Percentiles rank a stretch among this genome's conserved stretches.
Conservation (phyloP, 257 asterid genomes). For the Solanum chilense region DNA sequence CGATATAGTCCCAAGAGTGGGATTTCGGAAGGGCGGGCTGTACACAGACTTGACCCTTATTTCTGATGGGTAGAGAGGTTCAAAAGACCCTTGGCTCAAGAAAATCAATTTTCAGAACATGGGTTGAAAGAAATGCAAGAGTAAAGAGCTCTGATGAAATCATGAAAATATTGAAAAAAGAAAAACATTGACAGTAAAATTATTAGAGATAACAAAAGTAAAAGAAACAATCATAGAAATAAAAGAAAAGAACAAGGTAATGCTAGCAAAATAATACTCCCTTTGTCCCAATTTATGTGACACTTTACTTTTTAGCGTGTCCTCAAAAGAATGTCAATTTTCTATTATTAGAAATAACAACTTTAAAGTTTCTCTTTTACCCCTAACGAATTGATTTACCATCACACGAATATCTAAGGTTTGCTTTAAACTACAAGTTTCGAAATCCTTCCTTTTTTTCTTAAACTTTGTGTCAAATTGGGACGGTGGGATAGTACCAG, state of each 20-base stretch:
- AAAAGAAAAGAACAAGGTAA: background rate
- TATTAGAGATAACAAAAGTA: background rate
- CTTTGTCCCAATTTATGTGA: background rate
- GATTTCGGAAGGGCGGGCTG: background rate
- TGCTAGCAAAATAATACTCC: background rate
- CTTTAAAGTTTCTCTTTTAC: background rate
- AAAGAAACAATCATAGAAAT: background rate
- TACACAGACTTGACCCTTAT: background rate
- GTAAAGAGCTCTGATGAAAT: background rate
- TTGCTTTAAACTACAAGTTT: background rate
- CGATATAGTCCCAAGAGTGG: background rate
- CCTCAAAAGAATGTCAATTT: background rate
- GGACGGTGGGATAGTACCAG: background rate
- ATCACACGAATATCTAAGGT: background rate
- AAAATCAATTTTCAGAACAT: background rate
- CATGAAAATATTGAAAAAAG: background rate
- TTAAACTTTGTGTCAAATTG: background rate
- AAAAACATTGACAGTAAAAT: background rate
- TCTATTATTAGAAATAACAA: background rate
- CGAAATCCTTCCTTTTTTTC: background rate
- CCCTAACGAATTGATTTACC: background rate
- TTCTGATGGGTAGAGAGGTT: background rate
- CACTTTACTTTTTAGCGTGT: no score
- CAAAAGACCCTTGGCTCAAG: background rate
- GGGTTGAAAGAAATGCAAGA: background rate